phyloP scores from a whole-genome alignment of 2,329 filamentous ascomycete species.

The Hortaea sp. region DNA sequence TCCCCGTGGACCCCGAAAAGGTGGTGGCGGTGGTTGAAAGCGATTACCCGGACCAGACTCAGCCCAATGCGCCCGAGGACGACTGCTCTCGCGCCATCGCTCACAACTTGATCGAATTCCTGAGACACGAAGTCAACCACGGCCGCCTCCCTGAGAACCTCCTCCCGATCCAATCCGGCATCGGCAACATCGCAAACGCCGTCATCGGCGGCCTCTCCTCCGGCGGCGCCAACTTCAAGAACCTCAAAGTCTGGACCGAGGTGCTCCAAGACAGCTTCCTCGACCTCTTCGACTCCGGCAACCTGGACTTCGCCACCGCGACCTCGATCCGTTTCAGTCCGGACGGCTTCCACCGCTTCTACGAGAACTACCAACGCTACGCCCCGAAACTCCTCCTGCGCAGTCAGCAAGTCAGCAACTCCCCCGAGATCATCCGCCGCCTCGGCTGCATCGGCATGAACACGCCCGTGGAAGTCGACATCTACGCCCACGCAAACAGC shows the following conservation, averaged over 20 bases:
- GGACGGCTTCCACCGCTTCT: constrained; percentile 84
- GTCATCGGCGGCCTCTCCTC: constrained; percentile 74
- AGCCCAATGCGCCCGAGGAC: constrained; percentile 67
- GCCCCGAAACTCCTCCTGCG: constrained; percentile 73
- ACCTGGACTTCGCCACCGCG: constrained; percentile 80
- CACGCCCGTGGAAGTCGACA: constrained; percentile 87
- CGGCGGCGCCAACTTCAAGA: constrained; percentile 65
- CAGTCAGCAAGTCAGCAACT: constrained; percentile 81
- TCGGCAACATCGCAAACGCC: constrained; percentile 88
- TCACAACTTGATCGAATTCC: constrained; percentile 68
- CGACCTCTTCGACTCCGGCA: constrained; percentile 80
- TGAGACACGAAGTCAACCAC: constrained; percentile 73
- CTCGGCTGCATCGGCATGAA: constrained; percentile 90
- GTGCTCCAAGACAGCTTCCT: constrained; percentile 89
- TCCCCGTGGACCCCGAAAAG: constrained; percentile 75
- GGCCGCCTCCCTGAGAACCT: constrained; percentile 69
- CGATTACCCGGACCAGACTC: constrained; percentile 68
- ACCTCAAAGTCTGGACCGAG: constrained; percentile 88
- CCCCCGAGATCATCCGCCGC: constrained; percentile 79
- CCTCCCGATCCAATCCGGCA: constrained; percentile 74
- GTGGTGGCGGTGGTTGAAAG: constrained; percentile 78
- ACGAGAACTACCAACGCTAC: constrained; percentile 73
- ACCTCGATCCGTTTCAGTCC: constrained; percentile 87
- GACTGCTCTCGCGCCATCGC: constrained; percentile 64
- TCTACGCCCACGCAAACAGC: constrained; percentile 86